These are phyloP conservation scores for Lentinula sp. DNA, from an alignment of 768 basidiomycete genomes.

Conservation along the genomic window DNA sequence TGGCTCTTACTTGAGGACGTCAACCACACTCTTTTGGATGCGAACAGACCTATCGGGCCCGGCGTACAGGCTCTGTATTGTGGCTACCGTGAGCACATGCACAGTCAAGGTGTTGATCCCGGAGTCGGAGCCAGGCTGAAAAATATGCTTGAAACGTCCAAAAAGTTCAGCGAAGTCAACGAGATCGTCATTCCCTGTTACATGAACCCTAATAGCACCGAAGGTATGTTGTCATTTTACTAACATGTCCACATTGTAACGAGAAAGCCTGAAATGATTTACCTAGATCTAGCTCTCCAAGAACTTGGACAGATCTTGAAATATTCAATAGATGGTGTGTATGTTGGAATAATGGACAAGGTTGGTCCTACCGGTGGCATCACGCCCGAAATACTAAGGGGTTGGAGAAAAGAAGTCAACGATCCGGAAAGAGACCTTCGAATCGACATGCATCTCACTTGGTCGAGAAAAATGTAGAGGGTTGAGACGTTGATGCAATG, in stretches of 20 bases:
- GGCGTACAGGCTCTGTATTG: neutral
- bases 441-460: neutral
- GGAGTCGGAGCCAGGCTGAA: neutral
- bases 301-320: conserved; percentile 1
- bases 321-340: conserved; percentile 1
- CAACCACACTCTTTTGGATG: conserved; percentile 1
- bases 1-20: conserved; percentile 3
- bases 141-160: neutral
- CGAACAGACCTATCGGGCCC: neutral
- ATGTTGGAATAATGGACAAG: neutral
- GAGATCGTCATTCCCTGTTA: neutral
- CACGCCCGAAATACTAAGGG: neutral
- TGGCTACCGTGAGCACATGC: neutral
- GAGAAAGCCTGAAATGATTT: neutral
- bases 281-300: neutral
- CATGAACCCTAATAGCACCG: conserved; percentile 1
- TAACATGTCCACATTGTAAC: neutral
- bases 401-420: neutral
- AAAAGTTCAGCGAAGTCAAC: neutral
- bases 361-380: neutral
- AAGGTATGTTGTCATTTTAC: neutral
- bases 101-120: neutral
- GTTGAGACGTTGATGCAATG: too few relatives aligned
- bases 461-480: neutral
- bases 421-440: neutral